Percentiles rank a stretch among this genome's conserved stretches.
Conservation (phyloP, 192 early-diverging fungal genomes). For the Powellomyces hirtus region DNA sequence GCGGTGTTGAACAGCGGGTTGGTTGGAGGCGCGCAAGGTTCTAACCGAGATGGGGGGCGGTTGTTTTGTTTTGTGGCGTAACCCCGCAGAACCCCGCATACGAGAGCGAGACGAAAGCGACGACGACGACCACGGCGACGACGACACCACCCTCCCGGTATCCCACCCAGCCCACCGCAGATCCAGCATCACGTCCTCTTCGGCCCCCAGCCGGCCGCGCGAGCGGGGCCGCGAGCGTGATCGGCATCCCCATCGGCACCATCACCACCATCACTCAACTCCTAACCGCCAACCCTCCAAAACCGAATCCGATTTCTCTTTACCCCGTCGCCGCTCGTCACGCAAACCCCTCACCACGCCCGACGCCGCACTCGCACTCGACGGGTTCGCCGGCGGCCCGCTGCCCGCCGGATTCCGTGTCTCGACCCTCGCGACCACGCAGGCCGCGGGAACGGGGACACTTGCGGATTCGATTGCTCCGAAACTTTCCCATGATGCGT, state of each 20-base stretch:
- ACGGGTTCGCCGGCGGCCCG: conserved; percentile 6
- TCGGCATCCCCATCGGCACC: background rate
- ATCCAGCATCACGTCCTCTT: background rate
- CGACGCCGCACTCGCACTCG: background rate
- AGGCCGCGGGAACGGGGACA: conserved; percentile 17
- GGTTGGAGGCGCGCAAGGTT: background rate
- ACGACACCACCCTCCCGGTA: too few relatives aligned
- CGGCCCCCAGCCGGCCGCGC: background rate
- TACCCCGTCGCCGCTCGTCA: background rate
- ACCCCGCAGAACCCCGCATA: background rate
- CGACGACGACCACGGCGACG: too few relatives aligned
- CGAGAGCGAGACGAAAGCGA: background rate
- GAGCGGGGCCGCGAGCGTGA: background rate
- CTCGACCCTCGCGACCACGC: conserved; percentile 22
- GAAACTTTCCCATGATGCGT: conserved; percentile 12
- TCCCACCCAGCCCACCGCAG: too few relatives aligned
- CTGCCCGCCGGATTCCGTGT: conserved; percentile 24
- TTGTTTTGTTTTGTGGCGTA: background rate
- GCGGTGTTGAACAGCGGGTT: background rate
- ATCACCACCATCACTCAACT: background rate
- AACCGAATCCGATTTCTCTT: background rate
- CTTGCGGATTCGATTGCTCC: conserved; percentile 12
- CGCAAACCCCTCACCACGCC: background rate
- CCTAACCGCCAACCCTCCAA: background rate
- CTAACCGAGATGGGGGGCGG: background rate